These are phyloP conservation scores for Phylloporus arenicola DNA, from an alignment of 768 basidiomycete genomes.

Conservation along the genomic window DNA sequence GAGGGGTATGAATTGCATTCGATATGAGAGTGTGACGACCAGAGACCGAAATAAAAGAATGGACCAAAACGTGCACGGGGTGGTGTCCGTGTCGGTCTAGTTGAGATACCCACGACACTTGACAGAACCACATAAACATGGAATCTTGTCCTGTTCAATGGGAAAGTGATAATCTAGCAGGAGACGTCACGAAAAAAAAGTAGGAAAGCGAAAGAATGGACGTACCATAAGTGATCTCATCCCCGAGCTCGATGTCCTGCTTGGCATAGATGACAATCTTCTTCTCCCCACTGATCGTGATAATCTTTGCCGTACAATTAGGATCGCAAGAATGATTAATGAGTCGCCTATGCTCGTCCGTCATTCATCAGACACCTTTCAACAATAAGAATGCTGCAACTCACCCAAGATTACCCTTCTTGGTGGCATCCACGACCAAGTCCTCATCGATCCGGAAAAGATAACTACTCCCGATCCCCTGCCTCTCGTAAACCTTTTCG, in stretches of 20 bases:
- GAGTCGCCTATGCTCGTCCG: constrained; percentile 57
- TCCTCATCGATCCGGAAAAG: constrained; percentile 98
- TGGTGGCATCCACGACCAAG: constrained; percentile 96
- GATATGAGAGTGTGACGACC: constrained; percentile 6
- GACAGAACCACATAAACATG: constrained; percentile 83
- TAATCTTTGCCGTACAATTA: constrained; percentile 86
- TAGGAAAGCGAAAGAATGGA: constrained; percentile 2
- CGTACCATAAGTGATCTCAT: constrained; percentile 95
- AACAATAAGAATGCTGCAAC: constrained; percentile 22
- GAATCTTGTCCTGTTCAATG: constrained; percentile 96
- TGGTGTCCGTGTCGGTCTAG: constrained; percentile 40
- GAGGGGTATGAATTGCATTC: constrained; percentile 21
- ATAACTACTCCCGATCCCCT: constrained; percentile 97
- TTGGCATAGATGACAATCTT: constrained; percentile 99
- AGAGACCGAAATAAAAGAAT: background rate
- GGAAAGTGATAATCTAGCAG: constrained; percentile 94
- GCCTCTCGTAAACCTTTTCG: constrained; percentile 94
- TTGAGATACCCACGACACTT: constrained; percentile 96
- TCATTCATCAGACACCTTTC: constrained; percentile 10
- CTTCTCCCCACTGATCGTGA: constrained; percentile 87
- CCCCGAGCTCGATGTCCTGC: constrained; percentile 90
- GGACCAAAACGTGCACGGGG: background rate
- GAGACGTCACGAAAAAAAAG: background rate
- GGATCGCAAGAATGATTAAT: constrained; percentile 99
- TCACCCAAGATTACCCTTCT: constrained; percentile 97